A percentile compares a stretch with the other conserved stretches of the same genome.
Conservation (phyloP, 495 filamentous ascomycete genomes). For the Aspergillus affinis region DNA sequence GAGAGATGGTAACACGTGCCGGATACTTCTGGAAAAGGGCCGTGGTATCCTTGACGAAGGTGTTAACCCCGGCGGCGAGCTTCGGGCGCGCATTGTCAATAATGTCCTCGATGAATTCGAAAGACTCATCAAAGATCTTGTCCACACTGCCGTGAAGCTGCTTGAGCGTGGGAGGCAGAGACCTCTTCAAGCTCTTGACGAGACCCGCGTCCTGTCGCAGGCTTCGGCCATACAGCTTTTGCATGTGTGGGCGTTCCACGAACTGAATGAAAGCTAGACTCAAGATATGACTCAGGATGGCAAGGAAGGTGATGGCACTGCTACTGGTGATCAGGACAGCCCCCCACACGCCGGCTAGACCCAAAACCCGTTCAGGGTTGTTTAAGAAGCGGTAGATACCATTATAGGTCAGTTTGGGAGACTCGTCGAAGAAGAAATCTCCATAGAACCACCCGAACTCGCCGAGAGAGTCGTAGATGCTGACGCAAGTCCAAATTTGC, state of each 20-base stretch:
- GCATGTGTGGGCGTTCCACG: slow-evolving; percentile 96
- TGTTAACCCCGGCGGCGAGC: slow-evolving; percentile 80
- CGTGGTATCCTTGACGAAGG: slow-evolving; percentile 84
- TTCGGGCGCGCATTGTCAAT: slow-evolving; percentile 85
- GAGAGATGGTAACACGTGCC: slow-evolving; percentile 79
- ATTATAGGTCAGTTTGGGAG: slow-evolving; percentile 85
- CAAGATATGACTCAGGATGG: slow-evolving; percentile 79
- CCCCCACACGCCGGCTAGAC: slow-evolving; percentile 94
- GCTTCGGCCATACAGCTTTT: slow-evolving; percentile 87
- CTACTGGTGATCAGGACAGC: slow-evolving; percentile 90
- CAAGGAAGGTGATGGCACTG: slow-evolving; percentile 76
- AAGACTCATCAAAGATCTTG: slow-evolving; percentile 78
- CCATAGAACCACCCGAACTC: slow-evolving; percentile 99
- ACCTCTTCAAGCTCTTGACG: slow-evolving; percentile 82
- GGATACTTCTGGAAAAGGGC: slow-evolving; percentile 89
- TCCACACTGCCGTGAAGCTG: slow-evolving; percentile 83
- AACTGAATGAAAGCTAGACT: slow-evolving; percentile 87
- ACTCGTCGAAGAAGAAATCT: slow-evolving; percentile 89
- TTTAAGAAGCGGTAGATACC: slow-evolving; percentile 98
- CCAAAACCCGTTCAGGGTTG: slow-evolving; percentile 92
- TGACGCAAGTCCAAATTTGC: slow-evolving; percentile 89
- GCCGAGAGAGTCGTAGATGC: slow-evolving; percentile 93
- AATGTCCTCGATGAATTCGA: slow-evolving; percentile 87
- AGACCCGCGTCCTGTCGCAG: slow-evolving; percentile 86
- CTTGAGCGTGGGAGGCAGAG: slow-evolving; percentile 76